Evolutionary conservation across 495 filamentous ascomycete species (phyloP).

Genomic region (Penicillium roqueforti): DNA sequence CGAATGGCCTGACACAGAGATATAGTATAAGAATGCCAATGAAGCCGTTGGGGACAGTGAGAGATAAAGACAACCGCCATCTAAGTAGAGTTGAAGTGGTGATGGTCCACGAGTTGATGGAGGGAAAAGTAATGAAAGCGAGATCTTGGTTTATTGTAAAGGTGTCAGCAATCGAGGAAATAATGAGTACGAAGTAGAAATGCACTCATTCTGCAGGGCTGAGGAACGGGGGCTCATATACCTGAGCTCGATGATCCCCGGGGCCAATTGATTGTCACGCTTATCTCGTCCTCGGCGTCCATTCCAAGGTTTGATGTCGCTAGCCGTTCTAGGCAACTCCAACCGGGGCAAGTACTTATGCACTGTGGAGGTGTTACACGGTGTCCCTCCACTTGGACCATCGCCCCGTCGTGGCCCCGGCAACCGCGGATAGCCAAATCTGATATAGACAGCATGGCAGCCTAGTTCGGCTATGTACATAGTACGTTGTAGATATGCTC

Average conservation of each 20-base stretch:
- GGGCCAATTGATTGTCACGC: background rate
- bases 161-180: background rate
- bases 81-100: conserved; percentile 29
- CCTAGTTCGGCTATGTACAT: background rate
- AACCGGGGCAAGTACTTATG: conserved; percentile 13
- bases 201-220: background rate
- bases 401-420: background rate
- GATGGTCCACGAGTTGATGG: conserved; percentile 16
- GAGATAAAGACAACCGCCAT: conserved; percentile 38
- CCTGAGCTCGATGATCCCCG: conserved; percentile 6
- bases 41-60: conserved; percentile 31
- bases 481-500: background rate
- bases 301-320: conserved; percentile 1
- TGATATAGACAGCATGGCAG: background rate
- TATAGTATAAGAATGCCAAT: conserved; percentile 39
- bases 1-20: conserved; percentile 35
- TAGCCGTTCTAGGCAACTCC: conserved; percentile 27
- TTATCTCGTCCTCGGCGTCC: conserved; percentile 16
- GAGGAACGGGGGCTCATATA: conserved; percentile 21
- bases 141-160: conserved; percentile 7
- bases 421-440: background rate
- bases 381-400: background rate
- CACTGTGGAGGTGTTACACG: conserved; percentile 3
- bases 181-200: background rate
- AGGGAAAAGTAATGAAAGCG: background rate